Evolutionary conservation across 768 basidiomycete genomes (phyloP), one percentile per base, ranked within the genome.

Genomic region (Pluteus cervinus): DNA sequence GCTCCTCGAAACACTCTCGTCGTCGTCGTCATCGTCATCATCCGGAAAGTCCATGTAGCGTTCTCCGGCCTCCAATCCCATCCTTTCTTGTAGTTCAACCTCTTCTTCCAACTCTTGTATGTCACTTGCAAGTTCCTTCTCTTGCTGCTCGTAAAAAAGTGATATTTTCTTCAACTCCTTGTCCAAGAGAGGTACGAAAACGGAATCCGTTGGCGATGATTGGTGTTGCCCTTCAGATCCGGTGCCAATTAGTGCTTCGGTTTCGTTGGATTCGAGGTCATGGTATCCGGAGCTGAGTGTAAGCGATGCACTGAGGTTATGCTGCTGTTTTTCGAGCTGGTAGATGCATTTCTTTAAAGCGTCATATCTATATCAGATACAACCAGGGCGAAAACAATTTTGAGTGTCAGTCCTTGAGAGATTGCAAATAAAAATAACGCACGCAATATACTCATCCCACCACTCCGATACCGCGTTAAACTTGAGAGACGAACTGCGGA

Each of bases 371-470:
- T 24, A 5, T 7, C 4, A 7, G n/a, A 29, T 21, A 11, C 17
- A 10, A 11, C 3, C 17, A 18, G 3, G 24, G 36, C 24, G 36
- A 15, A n/a, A 25, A 31, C 3, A 22, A 26, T 25, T 7, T n/a
- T 16, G 22, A 28, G 10, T 15, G 10, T 16, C 18, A n/a, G 17
- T 8, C 24, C 29, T 15, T 17, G 29, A 32, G 31, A 24, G 24
- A 2, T 31, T 29, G 18, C 32, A 29, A 32, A 32, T 16, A 18
- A 32, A 18, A 30, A 30, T 24, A 11, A 74, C 85, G 44, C 50
- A 90, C 80, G 83, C 76, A 30, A 93, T 87, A 55, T 93, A 93
- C 34, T 90, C 82, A 44, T 89, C 86, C 81, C 84, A 86, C 89
- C 89, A 92, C 35, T 93, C 89, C 0, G 88, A 69, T 17, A 91